Evolutionary conservation across 2,329 filamentous ascomycete species (phyloP), one percentile per base, ranked within the genome.

Genomic region (Sporothrix pseudoabietina): DNA sequence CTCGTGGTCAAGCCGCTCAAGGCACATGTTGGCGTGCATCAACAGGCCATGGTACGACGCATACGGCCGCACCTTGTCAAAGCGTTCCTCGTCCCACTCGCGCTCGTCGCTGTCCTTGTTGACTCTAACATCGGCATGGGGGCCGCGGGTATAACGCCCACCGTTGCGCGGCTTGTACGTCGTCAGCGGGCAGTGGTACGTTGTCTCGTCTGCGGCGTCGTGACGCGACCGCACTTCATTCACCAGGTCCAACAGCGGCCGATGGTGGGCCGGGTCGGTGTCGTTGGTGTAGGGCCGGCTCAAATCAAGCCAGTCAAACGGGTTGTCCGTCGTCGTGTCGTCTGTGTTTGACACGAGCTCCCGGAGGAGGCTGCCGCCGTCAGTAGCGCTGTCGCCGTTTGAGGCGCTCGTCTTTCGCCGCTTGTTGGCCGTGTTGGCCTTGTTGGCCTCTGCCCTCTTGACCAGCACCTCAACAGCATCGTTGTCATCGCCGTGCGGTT

Each of bases 1-100:
- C 78, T 89, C 87, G 77, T 89, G 87, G 76, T 90, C 88, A 7
- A 90, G 83, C 1, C 86, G 82, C 80, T 89, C 87, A 6, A 90
- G 84, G 69, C 87, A 86, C 74, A 86, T 83, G 77, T 90, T 89
- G 74, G 88, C 87, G 78, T 90, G 88, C 81, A 84, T 82, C 39
- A 88, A 80, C 19, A 90, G 82, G 44, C 82, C 82, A 75, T 84
- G 81, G 75, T 88, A 86, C 71, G 81, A 83, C 68, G 82, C 81
- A 73, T 84, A 87, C 3, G 84, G 85, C 39, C 74, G 35, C 71
- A 8, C 16, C 32, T 47, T 57, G 4, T 26, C 52, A 1, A 44
- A 8, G 19, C 10, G 22, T 3, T 54, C 44, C 7, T 44, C 30
- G 57, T 59, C 44, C 35, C 54, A 44, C 26, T 54, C 55, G 6